Conservation (phyloP, 2,329 filamentous ascomycete genomes). For the Fusarium sp. region DNA sequence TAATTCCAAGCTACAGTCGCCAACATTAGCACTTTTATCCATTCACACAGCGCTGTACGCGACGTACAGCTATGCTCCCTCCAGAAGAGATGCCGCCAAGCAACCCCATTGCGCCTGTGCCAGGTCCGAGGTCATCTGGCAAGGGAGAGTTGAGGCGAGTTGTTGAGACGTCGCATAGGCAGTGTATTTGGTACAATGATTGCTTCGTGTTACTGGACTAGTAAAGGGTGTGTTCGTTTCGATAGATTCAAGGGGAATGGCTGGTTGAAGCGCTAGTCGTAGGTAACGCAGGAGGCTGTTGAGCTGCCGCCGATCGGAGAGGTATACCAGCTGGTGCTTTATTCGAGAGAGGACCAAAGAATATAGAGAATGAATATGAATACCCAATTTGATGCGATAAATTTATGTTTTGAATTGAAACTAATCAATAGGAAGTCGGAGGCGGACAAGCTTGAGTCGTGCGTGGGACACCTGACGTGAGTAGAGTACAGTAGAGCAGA, state of each 20-base stretch:
- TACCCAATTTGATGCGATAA: slow-evolving; percentile 15
- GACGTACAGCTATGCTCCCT: slow-evolving; percentile 78
- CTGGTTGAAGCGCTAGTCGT: slow-evolving; percentile 16
- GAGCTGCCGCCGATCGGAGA: slow-evolving; percentile 15
- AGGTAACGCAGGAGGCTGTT: slow-evolving; percentile 11
- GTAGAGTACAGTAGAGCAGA: slow-evolving; percentile 5
- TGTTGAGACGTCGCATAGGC: slow-evolving; percentile 41
- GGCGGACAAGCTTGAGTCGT: slow-evolving; percentile 26
- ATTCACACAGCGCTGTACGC: not conserved
- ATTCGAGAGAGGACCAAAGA: slow-evolving; percentile 1
- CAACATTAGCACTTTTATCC: slow-evolving; percentile 32
- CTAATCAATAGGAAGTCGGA: slow-evolving; percentile 33
- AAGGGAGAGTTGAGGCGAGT: slow-evolving; percentile 37
- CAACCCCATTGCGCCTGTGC: slow-evolving; percentile 70
- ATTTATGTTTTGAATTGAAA: slow-evolving; percentile 28
- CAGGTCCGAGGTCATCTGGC: slow-evolving; percentile 59
- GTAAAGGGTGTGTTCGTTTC: slow-evolving; percentile 5
- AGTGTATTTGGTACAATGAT: not conserved
- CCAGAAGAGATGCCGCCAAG: slow-evolving; percentile 80
- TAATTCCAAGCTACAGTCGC: slow-evolving; percentile 78
- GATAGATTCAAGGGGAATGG: slow-evolving; percentile 23
- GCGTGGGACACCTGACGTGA: slow-evolving; percentile 41
- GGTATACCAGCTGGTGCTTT: slow-evolving; percentile 30
- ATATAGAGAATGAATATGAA: not conserved
- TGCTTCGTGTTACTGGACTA: slow-evolving; percentile 5